Evolutionary conservation across 108 stramenopile species (phyloP).

Genomic region (Tribonema minus): DNA sequence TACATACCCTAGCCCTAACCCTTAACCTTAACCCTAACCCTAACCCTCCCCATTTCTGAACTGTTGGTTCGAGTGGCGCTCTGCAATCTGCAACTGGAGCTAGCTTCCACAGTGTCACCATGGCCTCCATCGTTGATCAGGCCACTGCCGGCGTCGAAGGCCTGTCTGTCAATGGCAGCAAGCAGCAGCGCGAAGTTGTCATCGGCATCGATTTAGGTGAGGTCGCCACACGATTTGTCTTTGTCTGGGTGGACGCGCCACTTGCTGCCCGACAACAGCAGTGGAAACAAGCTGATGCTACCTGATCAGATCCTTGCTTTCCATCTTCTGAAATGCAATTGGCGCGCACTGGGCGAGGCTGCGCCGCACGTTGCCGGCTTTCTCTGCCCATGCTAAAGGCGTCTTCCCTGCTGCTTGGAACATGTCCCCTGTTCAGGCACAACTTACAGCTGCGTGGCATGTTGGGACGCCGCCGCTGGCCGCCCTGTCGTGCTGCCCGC

Average conservation of each 20-base stretch:
- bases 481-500: slow-evolving; percentile 66
- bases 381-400: too few relatives aligned
- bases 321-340: too few relatives aligned
- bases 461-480: slow-evolving; percentile 61
- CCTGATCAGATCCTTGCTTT: too few relatives aligned
- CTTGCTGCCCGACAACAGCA: neutral
- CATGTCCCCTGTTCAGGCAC: slow-evolving; percentile 54
- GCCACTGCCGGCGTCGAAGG: neutral
- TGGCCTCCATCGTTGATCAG: neutral
- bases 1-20: too few relatives aligned
- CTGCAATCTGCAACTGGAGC: too few relatives aligned
- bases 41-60: too few relatives aligned
- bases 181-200: neutral
- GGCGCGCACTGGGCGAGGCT: neutral
- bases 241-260: neutral
- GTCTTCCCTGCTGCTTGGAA: neutral
- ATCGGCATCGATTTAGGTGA: neutral
- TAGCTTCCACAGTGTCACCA: too few relatives aligned
- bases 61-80: too few relatives aligned
- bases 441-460: slow-evolving; percentile 79
- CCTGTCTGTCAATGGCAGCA: neutral
- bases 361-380: neutral
- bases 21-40: too few relatives aligned
- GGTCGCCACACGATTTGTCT: neutral
- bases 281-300: too few relatives aligned